These are phyloP conservation scores for Avicennia marina DNA, from an alignment of 257 asterid species.

Conservation along the genomic window DNA sequence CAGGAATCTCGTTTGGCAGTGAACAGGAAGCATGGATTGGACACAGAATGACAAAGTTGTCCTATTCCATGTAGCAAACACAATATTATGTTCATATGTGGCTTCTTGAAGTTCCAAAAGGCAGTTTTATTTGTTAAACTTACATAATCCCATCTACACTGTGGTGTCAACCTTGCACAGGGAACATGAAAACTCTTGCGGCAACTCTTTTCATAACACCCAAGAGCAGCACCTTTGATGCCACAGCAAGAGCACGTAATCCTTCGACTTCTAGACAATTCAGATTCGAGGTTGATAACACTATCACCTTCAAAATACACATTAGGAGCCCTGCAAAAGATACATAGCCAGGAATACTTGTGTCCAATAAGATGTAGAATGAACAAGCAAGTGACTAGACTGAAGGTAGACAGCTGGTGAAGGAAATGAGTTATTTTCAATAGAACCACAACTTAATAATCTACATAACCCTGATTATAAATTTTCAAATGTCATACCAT, in stretches of 20 bases:
- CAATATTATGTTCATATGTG: not conserved
- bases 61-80: conserved; percentile 39
- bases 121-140: conserved; percentile 16
- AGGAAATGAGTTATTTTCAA: not conserved
- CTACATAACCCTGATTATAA: not conserved
- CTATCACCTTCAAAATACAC: conserved; percentile 68
- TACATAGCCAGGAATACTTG: not conserved
- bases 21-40: conserved; percentile 63
- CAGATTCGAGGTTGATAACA: conserved; percentile 71
- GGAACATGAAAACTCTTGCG: conserved; percentile 90
- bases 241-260: conserved; percentile 81
- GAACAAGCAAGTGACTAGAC: not conserved
- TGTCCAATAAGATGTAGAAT: not conserved
- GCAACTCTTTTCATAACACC: conserved; percentile 83
- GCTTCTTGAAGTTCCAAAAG: conserved; percentile 2
- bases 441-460: not conserved
- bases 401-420: conserved; percentile 6
- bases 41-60: conserved; percentile 81
- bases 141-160: conserved; percentile 89
- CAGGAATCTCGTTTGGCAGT: conserved; percentile 56
- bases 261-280: conserved; percentile 74
- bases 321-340: conserved; percentile 87
- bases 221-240: conserved; percentile 90
- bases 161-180: conserved; percentile 82
- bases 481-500: conserved; percentile 49